phyloP scores from a whole-genome alignment of 139 green algal genomes.

The Pleodorina starrii region DNA sequence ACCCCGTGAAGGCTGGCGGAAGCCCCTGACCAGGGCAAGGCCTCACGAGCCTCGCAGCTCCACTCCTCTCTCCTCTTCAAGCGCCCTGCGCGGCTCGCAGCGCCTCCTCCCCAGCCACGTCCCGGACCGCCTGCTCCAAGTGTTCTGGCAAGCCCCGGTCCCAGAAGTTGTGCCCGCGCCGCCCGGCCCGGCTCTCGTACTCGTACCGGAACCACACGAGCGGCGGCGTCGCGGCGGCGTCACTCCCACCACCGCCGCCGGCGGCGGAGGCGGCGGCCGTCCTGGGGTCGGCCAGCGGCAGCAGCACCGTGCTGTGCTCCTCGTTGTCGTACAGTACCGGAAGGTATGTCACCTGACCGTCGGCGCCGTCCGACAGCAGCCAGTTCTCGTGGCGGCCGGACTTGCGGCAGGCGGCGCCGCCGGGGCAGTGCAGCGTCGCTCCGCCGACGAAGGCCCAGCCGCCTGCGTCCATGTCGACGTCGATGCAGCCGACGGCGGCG shows the following conservation, averaged over 20 bases:
- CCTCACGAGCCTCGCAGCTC: too few relatives aligned
- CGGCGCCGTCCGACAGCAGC: conserved; percentile 16
- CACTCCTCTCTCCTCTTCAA: too few relatives aligned
- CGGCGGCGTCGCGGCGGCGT: neutral
- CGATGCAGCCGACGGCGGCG: neutral
- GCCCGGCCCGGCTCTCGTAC: conserved; percentile 29
- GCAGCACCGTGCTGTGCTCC: conserved; percentile 34
- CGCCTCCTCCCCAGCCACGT: conserved; percentile 26
- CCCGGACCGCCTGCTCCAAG: conserved; percentile 22
- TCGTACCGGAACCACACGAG: conserved; percentile 32
- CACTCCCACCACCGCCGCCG: neutral
- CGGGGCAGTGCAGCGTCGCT: conserved; percentile 36
- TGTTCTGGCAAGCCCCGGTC: neutral
- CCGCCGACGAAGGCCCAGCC: conserved; percentile 7
- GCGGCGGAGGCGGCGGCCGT: neutral
- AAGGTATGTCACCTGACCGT: conserved; percentile 4
- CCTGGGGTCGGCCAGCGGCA: conserved; percentile 24
- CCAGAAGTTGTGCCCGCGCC: conserved; percentile 33
- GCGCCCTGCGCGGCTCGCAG: neutral
- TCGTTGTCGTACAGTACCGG: conserved; percentile 36
- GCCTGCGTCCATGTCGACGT: conserved; percentile 38
- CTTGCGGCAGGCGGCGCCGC: conserved; percentile 11
- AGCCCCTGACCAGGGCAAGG: too few relatives aligned
- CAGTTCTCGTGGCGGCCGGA: conserved; percentile 37
- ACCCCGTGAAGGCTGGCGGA: too few relatives aligned